Base-by-base conservation (phyloP, 2,329 filamentous ascomycete genomes). In the Rhynchosporium graminicola region DNA sequence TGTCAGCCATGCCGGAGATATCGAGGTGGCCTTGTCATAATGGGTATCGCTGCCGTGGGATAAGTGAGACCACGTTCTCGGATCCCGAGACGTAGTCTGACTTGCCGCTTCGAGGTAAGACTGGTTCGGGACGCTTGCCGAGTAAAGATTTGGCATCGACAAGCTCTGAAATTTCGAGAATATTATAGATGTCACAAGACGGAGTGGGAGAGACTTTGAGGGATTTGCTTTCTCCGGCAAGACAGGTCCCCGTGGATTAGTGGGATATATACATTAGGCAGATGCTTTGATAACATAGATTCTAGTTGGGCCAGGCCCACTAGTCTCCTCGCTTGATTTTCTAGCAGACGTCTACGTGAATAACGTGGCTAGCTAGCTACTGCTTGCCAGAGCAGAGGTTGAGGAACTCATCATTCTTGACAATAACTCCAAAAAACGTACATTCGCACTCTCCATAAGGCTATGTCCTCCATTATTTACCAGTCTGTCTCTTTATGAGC, bases 381-480 rank as follows among this genome's bases (percentile, higher is more conserved):
- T 3, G 5, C 29, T 7, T 46, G 4, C 20, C 15, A 12, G 20
- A 33, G 31, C 10, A 20, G 55, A 29, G 55, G 8, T 28, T 57
- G 20, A 36, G 3, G 28, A 56, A 13, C 31, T 46, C 13, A 51
- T 33, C 43, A 38, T 20, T 43, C 10, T 42, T 40, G 12, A 48
- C 26, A 13, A 29, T 31, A n/a, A 31, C 20, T 20, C 8, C 12
- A 79, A 78, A 81, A 15, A 81, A 80, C 65, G 81, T 82, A 20
- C 78, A 75, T 63, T 80, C 79, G 1, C 80, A 81, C 64, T 10
- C 62, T 79, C 2, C 42, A 79, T 40, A 80, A 78, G 7, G 72
- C 75, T 1, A n/a, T 74, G 3, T 15, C 80, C 20, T 82, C 81
- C 68, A 51, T 75, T 8, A 62, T 63, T 10, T 65, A 80, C 46